phyloP scores from a whole-genome alignment of 192 early-diverging fungal species.

The Rhizophagus clarus region DNA sequence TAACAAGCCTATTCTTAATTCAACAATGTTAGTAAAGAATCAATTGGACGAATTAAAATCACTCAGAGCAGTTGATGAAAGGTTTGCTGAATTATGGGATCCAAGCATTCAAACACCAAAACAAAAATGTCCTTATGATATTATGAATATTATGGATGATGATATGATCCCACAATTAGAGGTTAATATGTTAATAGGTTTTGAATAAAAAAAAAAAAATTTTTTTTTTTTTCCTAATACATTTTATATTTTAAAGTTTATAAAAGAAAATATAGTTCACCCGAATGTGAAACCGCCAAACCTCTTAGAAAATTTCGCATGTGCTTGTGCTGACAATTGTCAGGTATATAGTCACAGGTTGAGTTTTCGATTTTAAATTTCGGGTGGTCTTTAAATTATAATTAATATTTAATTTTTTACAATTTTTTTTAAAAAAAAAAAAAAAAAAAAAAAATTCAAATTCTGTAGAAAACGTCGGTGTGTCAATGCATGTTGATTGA shows the following conservation, averaged over 20 bases:
- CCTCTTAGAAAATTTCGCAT: not conserved
- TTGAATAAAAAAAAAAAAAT: no score
- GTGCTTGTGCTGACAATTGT: conserved; percentile 20
- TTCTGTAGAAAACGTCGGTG: not conserved
- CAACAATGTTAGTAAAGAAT: not conserved
- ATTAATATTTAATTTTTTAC: no score
- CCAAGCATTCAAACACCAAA: not conserved
- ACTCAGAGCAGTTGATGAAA: not conserved
- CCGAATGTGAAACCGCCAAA: not conserved
- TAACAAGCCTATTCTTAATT: not conserved
- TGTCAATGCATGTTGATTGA: not conserved
- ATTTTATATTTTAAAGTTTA: conserved; percentile 7
- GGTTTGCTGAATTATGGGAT: conserved; percentile 20
- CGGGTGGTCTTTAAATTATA: not conserved
- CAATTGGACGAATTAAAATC: not conserved
- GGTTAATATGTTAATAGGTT: not conserved
- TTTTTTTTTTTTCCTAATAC: not conserved
- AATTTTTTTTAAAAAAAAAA: no score
- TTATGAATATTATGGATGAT: conserved; percentile 19
- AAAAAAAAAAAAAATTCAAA: not conserved
- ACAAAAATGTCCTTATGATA: not conserved
- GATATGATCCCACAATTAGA: conserved; percentile 11
- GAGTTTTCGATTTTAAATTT: not conserved
- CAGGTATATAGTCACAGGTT: not conserved
- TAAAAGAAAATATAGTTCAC: not conserved